A percentile compares a stretch with the other conserved stretches of the same genome.
Evolutionary conservation across 768 basidiomycete genomes (phyloP).

Genomic region (Podaxis pistillaris): DNA sequence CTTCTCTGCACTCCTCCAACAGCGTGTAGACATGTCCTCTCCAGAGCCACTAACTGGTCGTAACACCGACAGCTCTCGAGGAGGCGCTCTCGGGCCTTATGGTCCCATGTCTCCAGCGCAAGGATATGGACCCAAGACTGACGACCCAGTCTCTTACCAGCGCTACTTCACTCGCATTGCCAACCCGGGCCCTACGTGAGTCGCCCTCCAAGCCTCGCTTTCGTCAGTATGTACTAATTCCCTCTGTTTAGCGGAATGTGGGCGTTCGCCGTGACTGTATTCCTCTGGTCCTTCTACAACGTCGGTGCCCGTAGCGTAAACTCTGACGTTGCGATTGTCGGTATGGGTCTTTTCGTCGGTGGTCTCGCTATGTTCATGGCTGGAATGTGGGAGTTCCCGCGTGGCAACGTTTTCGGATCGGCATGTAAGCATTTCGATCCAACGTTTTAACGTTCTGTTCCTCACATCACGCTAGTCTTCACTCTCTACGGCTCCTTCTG

Average conservation of each 20-base stretch:
- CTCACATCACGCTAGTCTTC: conserved; percentile 40
- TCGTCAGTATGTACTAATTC: not conserved
- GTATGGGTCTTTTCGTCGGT: conserved; percentile 62
- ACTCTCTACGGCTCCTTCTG: conserved; percentile 62
- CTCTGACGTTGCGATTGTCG: conserved; percentile 50
- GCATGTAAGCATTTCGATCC: conserved; percentile 35
- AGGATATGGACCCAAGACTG: conserved; percentile 14
- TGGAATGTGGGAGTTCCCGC: conserved; percentile 60
- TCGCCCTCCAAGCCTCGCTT: not conserved
- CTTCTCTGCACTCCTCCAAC: not conserved
- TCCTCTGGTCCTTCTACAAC: conserved; percentile 58
- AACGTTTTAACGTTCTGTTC: not conserved
- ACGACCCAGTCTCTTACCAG: conserved; percentile 18
- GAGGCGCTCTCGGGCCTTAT: conserved; percentile 6
- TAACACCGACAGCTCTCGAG: not conserved
- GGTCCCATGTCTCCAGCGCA: conserved; percentile 16
- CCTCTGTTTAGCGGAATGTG: conserved; percentile 43
- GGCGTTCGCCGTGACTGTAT: conserved; percentile 58
- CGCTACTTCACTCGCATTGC: conserved; percentile 17
- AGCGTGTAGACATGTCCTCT: not conserved
- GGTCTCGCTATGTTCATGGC: conserved; percentile 64
- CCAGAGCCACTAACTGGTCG: not conserved
- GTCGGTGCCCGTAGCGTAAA: conserved; percentile 37
- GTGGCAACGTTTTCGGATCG: conserved; percentile 50
- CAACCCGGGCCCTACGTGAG: conserved; percentile 17